Evolutionary conservation across 176 grass and related monocot genomes (phyloP).

Genomic region (Luzula sylvatica): DNA sequence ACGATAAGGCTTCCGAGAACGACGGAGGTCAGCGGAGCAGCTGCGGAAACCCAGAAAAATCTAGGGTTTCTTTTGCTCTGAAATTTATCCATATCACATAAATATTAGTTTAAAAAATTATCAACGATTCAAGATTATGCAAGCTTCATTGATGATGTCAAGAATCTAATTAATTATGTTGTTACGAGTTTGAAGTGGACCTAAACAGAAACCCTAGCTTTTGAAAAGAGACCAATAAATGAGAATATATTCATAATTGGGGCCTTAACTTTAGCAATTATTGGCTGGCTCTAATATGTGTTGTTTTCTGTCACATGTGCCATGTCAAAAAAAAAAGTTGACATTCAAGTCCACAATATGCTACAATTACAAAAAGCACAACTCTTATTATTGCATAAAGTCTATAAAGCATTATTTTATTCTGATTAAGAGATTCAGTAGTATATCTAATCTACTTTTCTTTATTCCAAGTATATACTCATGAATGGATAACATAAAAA

Average conservation of each 20-base stretch:
- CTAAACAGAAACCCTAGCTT: not conserved
- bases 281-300: constrained; percentile 13
- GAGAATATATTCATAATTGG: constrained; percentile 4
- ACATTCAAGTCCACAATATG: not conserved
- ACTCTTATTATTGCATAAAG: too few species aligned
- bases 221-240: constrained; percentile 4
- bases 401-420: too few species aligned
- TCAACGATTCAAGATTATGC: not conserved
- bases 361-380: too few species aligned
- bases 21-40: constrained; percentile 75
- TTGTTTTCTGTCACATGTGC: constrained; percentile 22
- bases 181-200: constrained; percentile 1
- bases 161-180: constrained; percentile 1
- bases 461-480: too few species aligned
- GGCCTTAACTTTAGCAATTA: constrained; percentile 12
- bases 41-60: constrained; percentile 80
- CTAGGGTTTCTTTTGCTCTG: constrained; percentile 73
- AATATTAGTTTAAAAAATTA: not conserved
- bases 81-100: not conserved
- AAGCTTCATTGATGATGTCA: not conserved
- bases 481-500: too few species aligned
- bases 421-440: too few species aligned
- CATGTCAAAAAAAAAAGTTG: not conserved
- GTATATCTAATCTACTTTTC: too few species aligned
- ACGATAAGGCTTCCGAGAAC: constrained; percentile 67